Evolutionary conservation across 179 eudicot species (phyloP).

Genomic region (Beta macrorhiza): DNA sequence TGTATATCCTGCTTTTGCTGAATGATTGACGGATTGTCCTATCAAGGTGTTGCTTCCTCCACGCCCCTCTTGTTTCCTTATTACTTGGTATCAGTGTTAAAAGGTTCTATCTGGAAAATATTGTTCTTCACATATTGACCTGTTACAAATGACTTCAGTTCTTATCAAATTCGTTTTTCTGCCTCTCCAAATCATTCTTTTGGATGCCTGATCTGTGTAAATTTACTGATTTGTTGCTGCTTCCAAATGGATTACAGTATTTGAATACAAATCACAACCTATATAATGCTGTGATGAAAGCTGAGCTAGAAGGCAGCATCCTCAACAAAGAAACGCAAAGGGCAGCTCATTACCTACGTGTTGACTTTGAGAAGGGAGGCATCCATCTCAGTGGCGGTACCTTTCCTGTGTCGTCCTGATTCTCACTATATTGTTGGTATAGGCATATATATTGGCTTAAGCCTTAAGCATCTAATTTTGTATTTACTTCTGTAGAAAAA

Average conservation of each 20-base stretch:
- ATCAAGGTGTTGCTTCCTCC: not conserved
- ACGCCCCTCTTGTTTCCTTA: too few relatives aligned
- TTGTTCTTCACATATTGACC: not conserved
- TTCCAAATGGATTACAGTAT: slow-evolving; percentile 40
- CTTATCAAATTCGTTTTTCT: not conserved
- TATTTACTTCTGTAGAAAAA: slow-evolving; percentile 55
- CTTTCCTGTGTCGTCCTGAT: slow-evolving; percentile 8
- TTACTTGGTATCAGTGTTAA: not conserved
- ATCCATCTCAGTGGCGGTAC: slow-evolving; percentile 83
- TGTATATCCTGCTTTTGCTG: not conserved
- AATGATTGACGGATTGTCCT: not conserved
- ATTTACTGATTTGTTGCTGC: slow-evolving; percentile 20
- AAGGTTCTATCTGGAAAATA: not conserved
- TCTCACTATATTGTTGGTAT: not conserved
- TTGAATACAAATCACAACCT: slow-evolving; percentile 74
- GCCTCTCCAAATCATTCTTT: not conserved
- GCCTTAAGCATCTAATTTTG: slow-evolving; percentile 8
- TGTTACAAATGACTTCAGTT: not conserved
- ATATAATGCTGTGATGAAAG: slow-evolving; percentile 68
- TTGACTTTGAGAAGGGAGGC: slow-evolving; percentile 97
- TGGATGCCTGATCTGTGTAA: slow-evolving; percentile 7
- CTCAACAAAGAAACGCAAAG: slow-evolving; percentile 65
- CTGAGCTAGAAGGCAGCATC: slow-evolving; percentile 58
- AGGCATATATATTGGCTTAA: not conserved
- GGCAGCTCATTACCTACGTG: slow-evolving; percentile 70